Evolutionary conservation across 1,139 yeast species (phyloP), one percentile per base, ranked within the genome.

Genomic region (Debaryomyces coudertii): DNA sequence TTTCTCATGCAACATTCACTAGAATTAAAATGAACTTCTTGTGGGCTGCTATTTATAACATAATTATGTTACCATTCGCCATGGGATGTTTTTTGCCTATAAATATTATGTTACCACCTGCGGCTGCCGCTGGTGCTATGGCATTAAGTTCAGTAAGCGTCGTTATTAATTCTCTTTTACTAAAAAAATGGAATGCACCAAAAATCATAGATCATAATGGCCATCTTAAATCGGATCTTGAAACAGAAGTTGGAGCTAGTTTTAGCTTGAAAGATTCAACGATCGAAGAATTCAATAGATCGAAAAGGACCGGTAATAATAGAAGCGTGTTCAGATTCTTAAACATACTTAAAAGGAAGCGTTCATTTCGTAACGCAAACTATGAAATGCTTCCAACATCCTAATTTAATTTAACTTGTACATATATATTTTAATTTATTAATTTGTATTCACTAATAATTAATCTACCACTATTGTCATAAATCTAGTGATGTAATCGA

Each of bases 91-190:
- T 80, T 50, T 73, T 92, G 40, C 97, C 96, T 2, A 83, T 87
- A 63, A 89, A 90, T 23, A 65, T 90, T 35, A 81, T 84, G 66
- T 65, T 86, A 54, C 87, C 93, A 46, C 96, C 97, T n/a, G 86
- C 95, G 58, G 82, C 89, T 58, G 95, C 96, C 15, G 96, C 96
- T 15, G 86, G 85, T 1, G 87, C 97, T 1, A 95, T 95, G 99
- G 96, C 97, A 1, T 70, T 88, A 58, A 87, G 96, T 55, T 87
- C 96, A 7, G 85, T 90, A 4, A 87, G 96, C 60, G 99, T 95
- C 18, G 93, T 95, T 8, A 56, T 84, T 37, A 87, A 90, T 53
- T 90, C 97, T 1, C 71, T 95, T 52, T 58, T 82, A 58, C 73
- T 95, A 55, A 85, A 83, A 59, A 64, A 64, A 41, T 86, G 90